phyloP scores from a whole-genome alignment of 805 yeast genomes.

The Schizosaccharomyces cryophilus region DNA sequence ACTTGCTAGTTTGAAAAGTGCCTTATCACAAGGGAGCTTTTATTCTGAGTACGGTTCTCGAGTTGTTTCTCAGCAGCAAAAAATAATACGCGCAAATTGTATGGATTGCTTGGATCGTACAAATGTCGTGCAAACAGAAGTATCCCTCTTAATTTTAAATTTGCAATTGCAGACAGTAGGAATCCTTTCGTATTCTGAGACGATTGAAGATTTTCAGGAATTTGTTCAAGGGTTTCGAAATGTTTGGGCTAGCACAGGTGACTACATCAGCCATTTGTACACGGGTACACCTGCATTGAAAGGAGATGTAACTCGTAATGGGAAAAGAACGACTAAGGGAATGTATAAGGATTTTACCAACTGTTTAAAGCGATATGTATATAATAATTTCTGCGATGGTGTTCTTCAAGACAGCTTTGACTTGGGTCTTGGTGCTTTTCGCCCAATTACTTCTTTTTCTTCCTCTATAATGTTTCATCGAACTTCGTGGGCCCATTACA shows the following conservation, averaged over 20 bases:
- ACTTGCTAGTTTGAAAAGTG: constrained; percentile 44
- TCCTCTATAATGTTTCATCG: not conserved
- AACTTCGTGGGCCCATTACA: not conserved
- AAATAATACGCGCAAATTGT: constrained; percentile 78
- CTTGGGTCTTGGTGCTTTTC: not conserved
- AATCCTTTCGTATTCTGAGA: constrained; percentile 23
- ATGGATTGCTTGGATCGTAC: constrained; percentile 97
- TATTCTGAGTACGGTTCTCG: constrained; percentile 17
- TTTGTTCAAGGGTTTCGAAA: constrained; percentile 54
- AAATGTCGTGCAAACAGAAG: constrained; percentile 70
- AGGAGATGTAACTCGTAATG: constrained; percentile 57
- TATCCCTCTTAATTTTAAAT: constrained; percentile 70
- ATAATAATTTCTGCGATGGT: not conserved
- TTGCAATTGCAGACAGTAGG: constrained; percentile 39
- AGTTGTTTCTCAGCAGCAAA: constrained; percentile 23
- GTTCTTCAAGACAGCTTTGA: not conserved
- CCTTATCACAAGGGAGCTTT: constrained; percentile 39
- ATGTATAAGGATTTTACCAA: not conserved
- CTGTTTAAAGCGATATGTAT: not conserved
- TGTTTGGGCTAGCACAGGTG: constrained; percentile 92
- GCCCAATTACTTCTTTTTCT: not conserved
- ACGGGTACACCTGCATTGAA: constrained; percentile 95
- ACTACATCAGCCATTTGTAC: constrained; percentile 67
- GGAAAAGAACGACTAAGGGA: not conserved
- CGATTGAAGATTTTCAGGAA: constrained; percentile 25